Conservation (phyloP, 2,329 filamentous ascomycete genomes). For the Davidsoniella eucalypti region DNA sequence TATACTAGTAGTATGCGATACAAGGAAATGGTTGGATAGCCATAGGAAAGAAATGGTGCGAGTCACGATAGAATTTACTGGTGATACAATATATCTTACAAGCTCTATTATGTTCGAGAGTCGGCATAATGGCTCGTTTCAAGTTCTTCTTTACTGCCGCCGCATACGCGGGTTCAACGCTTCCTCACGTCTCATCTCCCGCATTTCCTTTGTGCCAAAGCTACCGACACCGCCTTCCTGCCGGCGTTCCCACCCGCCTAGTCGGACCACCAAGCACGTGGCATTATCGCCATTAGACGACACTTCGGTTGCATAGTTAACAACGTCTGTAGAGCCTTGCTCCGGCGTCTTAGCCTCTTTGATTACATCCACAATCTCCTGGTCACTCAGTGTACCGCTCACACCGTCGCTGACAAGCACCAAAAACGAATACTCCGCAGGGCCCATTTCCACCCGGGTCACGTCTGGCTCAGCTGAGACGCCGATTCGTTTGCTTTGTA, state of each 20-base stretch:
- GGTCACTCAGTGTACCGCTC: slow-evolving; percentile 69
- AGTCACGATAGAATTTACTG: neutral
- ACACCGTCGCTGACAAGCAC: slow-evolving; percentile 83
- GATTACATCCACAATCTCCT: slow-evolving; percentile 90
- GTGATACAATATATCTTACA: neutral
- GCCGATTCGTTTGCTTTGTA: slow-evolving; percentile 77
- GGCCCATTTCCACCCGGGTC: slow-evolving; percentile 56
- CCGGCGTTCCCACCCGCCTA: slow-evolving; percentile 55
- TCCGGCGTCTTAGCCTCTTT: slow-evolving; percentile 90
- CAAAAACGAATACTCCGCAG: slow-evolving; percentile 78
- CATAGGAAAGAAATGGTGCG: neutral
- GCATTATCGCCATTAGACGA: slow-evolving; percentile 50
- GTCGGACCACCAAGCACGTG: slow-evolving; percentile 48
- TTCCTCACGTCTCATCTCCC: slow-evolving; percentile 67
- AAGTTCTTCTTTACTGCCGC: slow-evolving; percentile 25
- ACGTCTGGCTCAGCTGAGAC: slow-evolving; percentile 91
- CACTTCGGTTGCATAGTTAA: slow-evolving; percentile 79
- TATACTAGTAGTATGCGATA: neutral
- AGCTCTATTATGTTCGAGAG: too few relatives aligned
- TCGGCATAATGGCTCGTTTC: too few relatives aligned
- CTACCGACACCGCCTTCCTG: slow-evolving; percentile 78
- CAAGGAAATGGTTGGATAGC: neutral
- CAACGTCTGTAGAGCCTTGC: slow-evolving; percentile 61
- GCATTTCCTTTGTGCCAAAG: slow-evolving; percentile 78
- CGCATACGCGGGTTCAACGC: slow-evolving; percentile 65